Percentiles rank a stretch among this genome's conserved stretches.
Evolutionary conservation across 2,329 filamentous ascomycete species (phyloP).

Genomic region (Talaromyces funiculosus): DNA sequence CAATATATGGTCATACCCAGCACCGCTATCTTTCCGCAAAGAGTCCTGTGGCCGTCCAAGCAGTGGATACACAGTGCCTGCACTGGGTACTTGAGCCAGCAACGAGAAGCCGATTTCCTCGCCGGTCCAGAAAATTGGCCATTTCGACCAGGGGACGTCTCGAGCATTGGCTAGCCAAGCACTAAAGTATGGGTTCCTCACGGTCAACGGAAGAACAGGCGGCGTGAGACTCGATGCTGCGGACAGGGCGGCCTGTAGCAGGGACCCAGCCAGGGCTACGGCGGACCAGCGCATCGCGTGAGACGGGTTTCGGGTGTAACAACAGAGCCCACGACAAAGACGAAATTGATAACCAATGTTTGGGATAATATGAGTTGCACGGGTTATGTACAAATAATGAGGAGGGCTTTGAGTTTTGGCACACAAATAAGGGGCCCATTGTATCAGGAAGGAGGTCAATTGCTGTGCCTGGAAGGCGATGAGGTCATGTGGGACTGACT

Average conservation of each 20-base stretch:
- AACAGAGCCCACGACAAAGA: neutral
- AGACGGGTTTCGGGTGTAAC: neutral
- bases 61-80: conserved; percentile 58
- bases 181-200: conserved; percentile 71
- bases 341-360: neutral
- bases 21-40: conserved; percentile 32
- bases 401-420: neutral
- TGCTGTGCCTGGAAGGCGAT: conserved; percentile 7
- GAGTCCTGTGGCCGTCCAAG: conserved; percentile 63
- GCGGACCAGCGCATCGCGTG: conserved; percentile 28
- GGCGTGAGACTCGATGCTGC: conserved; percentile 52
- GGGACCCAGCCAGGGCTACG: conserved; percentile 27
- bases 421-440: neutral
- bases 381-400: neutral
- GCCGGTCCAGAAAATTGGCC: conserved; percentile 82
- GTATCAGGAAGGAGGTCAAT: neutral
- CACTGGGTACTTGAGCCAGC: conserved; percentile 56
- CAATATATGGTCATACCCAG: conserved; percentile 30
- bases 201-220: conserved; percentile 66
- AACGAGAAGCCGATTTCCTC: conserved; percentile 61
- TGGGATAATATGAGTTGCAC: neutral
- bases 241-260: conserved; percentile 38
- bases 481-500: conserved; percentile 10
- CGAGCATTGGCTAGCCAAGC: conserved; percentile 70
- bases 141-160: conserved; percentile 70